A percentile compares a stretch with the other conserved stretches of the same genome.
phyloP scores from a whole-genome alignment of 257 asterid species.

The Jacaranda mimosifolia region DNA sequence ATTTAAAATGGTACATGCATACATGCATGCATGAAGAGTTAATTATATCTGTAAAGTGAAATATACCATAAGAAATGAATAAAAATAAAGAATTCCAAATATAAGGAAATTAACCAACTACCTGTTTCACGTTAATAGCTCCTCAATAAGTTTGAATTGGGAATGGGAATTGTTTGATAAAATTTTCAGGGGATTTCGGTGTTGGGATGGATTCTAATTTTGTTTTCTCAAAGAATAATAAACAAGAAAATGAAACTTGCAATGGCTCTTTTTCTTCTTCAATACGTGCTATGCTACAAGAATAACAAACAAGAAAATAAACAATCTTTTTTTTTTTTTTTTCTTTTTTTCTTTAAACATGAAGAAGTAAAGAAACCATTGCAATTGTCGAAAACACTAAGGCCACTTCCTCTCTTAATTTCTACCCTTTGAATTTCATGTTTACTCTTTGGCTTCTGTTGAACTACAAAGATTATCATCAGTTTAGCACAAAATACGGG shows the following conservation, averaged over 20 bases:
- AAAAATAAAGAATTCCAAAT: not conserved
- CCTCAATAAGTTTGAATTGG: not conserved
- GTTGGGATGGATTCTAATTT: not conserved
- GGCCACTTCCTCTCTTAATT: not conserved
- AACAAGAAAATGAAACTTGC: conserved; percentile 25
- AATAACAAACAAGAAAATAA: too few relatives aligned
- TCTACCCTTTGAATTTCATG: conserved; percentile 4
- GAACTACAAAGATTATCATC: conserved; percentile 42
- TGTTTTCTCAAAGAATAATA: not conserved
- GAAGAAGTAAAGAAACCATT: too few relatives aligned
- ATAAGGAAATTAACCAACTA: not conserved
- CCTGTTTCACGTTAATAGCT: not conserved
- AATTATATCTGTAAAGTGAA: too few relatives aligned
- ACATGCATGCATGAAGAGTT: not conserved
- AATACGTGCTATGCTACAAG: too few relatives aligned
- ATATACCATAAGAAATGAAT: too few relatives aligned
- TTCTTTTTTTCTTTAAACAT: too few relatives aligned
- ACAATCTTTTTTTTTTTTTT: too few relatives aligned
- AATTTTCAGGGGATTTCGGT: too few relatives aligned
- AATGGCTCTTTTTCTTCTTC: conserved; percentile 35
- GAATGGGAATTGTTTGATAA: not conserved
- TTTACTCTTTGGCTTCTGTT: conserved; percentile 32
- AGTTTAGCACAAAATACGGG: conserved; percentile 41
- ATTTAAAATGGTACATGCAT: not conserved
- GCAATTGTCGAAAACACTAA: too few relatives aligned